These are phyloP conservation scores for Solanum paucissectum DNA, from an alignment of 257 asterid species.

Conservation along the genomic window DNA sequence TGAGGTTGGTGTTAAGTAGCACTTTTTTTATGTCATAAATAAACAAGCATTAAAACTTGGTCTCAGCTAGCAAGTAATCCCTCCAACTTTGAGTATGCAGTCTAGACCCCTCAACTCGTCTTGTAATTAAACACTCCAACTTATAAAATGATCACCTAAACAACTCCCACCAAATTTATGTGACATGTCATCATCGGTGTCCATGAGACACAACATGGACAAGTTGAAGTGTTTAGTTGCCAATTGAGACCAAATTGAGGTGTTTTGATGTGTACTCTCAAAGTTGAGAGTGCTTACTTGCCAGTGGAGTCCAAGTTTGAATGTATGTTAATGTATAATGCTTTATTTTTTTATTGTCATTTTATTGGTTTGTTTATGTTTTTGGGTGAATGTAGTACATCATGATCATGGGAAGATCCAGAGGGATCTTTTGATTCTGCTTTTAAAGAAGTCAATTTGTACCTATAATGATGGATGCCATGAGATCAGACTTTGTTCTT, in stretches of 20 bases:
- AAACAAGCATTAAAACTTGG: neutral
- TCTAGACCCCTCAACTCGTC: neutral
- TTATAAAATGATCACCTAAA: neutral
- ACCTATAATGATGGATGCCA: neutral
- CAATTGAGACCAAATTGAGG: neutral
- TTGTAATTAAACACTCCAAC: neutral
- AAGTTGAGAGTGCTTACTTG: neutral
- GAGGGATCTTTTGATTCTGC: neutral
- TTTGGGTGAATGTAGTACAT: neutral
- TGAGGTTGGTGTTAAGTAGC: conserved; percentile 11
- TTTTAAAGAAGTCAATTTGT: neutral
- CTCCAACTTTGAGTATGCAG: neutral
- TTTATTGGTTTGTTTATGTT: neutral
- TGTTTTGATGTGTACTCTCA: neutral
- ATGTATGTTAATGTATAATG: neutral
- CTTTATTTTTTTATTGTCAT: neutral
- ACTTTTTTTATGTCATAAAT: neutral
- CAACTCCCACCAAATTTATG: neutral
- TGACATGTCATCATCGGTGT: neutral
- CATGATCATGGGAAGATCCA: neutral
- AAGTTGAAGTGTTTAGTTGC: neutral
- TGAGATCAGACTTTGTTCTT: neutral
- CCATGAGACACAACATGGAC: neutral
- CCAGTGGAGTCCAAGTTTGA: neutral
- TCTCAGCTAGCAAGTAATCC: rapidly evolving